Conservation (phyloP, 2,329 filamentous ascomycete species). For the Aspergillus sp. region DNA sequence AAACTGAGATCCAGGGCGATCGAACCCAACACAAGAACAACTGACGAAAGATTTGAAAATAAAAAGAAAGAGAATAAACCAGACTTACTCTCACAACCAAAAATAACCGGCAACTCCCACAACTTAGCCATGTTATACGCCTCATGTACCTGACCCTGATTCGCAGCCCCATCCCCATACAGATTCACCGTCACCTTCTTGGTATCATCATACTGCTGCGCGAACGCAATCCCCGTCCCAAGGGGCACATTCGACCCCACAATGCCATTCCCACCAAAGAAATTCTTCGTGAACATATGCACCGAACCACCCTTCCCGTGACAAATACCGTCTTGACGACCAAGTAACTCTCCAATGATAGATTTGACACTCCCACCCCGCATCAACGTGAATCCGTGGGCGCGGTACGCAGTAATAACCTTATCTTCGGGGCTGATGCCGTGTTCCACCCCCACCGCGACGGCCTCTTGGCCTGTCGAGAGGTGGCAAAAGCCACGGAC, state of each 20-base stretch:
- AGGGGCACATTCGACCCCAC: slow-evolving; percentile 96
- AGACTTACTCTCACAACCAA: slow-evolving; percentile 97
- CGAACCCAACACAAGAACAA: too few species aligned
- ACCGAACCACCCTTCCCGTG: slow-evolving; percentile 98
- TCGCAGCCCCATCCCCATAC: slow-evolving; percentile 94
- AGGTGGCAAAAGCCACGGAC: slow-evolving; percentile 98
- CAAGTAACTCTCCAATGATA: slow-evolving; percentile 91
- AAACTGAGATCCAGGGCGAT: too few species aligned
- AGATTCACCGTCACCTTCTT: slow-evolving; percentile 82
- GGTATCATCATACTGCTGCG: slow-evolving; percentile 83
- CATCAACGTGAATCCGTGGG: slow-evolving; percentile 96
- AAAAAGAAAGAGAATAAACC: too few species aligned
- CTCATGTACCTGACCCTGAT: slow-evolving; percentile 98
- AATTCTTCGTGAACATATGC: slow-evolving; percentile 97
- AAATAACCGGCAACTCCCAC: slow-evolving; percentile 90
- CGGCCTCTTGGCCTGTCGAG: slow-evolving; percentile 94
- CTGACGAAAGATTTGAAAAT: too few species aligned
- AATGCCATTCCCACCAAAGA: slow-evolving; percentile 97
- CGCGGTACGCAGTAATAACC: slow-evolving; percentile 93
- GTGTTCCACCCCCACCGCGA: slow-evolving; percentile 92
- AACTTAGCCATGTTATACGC: slow-evolving; percentile 99
- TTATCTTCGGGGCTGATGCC: slow-evolving; percentile 86
- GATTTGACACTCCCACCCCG: slow-evolving; percentile 82
- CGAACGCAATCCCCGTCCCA: slow-evolving; percentile 90
- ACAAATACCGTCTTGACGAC: slow-evolving; percentile 88